These are phyloP conservation scores for Debaryomyces robertsiae DNA, from an alignment of 1,139 yeast genomes.

Conservation along the genomic window DNA sequence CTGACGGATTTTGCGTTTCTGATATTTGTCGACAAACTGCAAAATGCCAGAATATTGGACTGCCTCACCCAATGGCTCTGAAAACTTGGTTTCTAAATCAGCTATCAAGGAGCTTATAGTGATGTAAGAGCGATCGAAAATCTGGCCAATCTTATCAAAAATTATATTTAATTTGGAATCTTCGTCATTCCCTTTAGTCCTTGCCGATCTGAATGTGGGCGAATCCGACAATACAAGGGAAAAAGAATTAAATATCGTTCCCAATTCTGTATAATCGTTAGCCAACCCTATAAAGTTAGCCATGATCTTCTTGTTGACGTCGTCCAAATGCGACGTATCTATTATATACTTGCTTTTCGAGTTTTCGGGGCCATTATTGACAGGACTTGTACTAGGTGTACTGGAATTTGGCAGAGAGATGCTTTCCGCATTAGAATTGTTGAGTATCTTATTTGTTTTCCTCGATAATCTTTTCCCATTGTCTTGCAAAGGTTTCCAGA, in stretches of 20 bases:
- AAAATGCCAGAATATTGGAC: conserved; percentile 74
- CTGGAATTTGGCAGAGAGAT: conserved; percentile 15
- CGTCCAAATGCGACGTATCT: conserved; percentile 56
- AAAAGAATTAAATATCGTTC: conserved; percentile 71
- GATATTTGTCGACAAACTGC: conserved; percentile 66
- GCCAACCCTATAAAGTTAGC: conserved; percentile 65
- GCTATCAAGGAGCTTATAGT: conserved; percentile 70
- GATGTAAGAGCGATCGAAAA: conserved; percentile 71
- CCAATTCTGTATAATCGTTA: conserved; percentile 67
- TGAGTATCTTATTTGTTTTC: conserved; percentile 25
- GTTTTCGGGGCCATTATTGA: conserved; percentile 3
- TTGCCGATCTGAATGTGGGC: conserved; percentile 23
- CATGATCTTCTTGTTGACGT: conserved; percentile 65
- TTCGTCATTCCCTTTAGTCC: conserved; percentile 21
- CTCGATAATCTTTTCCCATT: conserved; percentile 32
- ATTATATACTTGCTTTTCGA: conserved; percentile 20
- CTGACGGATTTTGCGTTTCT: conserved; percentile 71
- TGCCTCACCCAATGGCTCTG: conserved; percentile 84
- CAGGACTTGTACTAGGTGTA: conserved; percentile 12
- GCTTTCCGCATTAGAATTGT: conserved; percentile 2
- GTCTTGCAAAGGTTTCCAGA: conserved; percentile 29
- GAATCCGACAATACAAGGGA: conserved; percentile 61
- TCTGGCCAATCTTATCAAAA: conserved; percentile 75
- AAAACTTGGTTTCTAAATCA: conserved; percentile 68
- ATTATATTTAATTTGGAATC: conserved; percentile 42